Evolutionary conservation across 2,329 filamentous ascomycete genomes (phyloP), one percentile per base, ranked within the genome.

Genomic region (Sporothrix pseudoabietina): DNA sequence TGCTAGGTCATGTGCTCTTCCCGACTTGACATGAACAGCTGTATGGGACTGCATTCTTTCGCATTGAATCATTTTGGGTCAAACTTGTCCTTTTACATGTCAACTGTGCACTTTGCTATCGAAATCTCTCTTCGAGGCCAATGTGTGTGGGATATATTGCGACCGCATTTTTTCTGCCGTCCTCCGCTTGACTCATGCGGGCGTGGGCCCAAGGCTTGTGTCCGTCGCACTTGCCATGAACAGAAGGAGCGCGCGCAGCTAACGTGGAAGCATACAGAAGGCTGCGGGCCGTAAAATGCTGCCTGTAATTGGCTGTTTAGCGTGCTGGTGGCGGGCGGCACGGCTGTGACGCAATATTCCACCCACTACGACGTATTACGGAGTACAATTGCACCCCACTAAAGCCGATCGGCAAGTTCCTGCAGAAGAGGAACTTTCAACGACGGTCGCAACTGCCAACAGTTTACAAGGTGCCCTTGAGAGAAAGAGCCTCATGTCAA

Each of bases 271-370:
- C 44, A 9, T 49, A 44, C 59, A 44, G 59, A 65, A 65, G 59
- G 59, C 59, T 65, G 35, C 59, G 59, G 57, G 19, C 22, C 44
- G 59, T 9, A 30, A 10, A 12, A 8, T 26, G 10, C 52, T 12
- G 52, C 55, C 55, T 32, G 55, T 59, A 55, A 49, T 49, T 49
- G 44, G 44, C 14, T 19, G 16, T 49, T 55, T 55, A 55, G n/a
- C 4, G 26, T 19, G 59, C 2, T 39, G 19, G 16, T 61, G 61
- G 61, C 61, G 55, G 55, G 52, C 55, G 26, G 26, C 55, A 35
- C 55, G 47, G 66, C 66, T 69, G 66, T 69, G 66, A 69, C 66
- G 66, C 66, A 54, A 54, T 19, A 14, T 35, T 68, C 26, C 47
- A 52, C 16, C n/a, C n/a, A n/a, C n/a, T n/a, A n/a, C n/a, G n/a